Base-by-base conservation (phyloP, 345 rosid genomes). In the Psidium guajava region DNA sequence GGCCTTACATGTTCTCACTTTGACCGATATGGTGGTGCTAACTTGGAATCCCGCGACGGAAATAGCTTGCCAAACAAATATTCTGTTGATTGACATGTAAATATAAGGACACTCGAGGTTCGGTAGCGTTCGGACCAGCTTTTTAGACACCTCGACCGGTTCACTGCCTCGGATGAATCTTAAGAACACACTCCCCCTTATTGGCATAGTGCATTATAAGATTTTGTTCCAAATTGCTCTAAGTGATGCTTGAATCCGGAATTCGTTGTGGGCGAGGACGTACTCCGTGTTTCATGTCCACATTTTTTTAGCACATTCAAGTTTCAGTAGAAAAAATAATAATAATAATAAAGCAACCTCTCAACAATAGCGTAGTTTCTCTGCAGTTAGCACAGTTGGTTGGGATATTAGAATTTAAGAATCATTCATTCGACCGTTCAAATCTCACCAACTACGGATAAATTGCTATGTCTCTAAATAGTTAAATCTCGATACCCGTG, bases 381-480 rank as follows among this genome's bases (percentile, higher is more conserved):
- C 10, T 8, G 36, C 36, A 36, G 21, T 61, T 61, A 15, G 16
- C 21, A 1, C 1, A n/a, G 18, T n/a, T n/a, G 10, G 8, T 16
- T 0, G 4, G 22, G 44, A 64, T 3, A 11, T 28, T 64, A 0
- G 11, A 64, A 61, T 15, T 61, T 0, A 15, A 8, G 40, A 61
- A 6, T 12, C 18, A 0, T 13, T 5, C 69, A 0, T 57, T 57
- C 0, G 7, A 11, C 4, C 5, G 0, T 58, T 58, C 36, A 0
- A 27, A 15, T 61, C 42, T 27, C 42, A 14, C 2, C 0, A 61
- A 3, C 1, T 28, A 0, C 1, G 1, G 28, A 22, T 1, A 32
- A 0, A 32, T 0, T 15, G 2, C 2, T 7, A 6, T 15, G 36
- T 10, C 10, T 61, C 42, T 6, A 28, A 28, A 3, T 28, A 61